A percentile compares a stretch with the other conserved stretches of the same genome.
phyloP scores from a whole-genome alignment of 1,284 basidiomycete species.

The Malassezia pachydermatis region DNA sequence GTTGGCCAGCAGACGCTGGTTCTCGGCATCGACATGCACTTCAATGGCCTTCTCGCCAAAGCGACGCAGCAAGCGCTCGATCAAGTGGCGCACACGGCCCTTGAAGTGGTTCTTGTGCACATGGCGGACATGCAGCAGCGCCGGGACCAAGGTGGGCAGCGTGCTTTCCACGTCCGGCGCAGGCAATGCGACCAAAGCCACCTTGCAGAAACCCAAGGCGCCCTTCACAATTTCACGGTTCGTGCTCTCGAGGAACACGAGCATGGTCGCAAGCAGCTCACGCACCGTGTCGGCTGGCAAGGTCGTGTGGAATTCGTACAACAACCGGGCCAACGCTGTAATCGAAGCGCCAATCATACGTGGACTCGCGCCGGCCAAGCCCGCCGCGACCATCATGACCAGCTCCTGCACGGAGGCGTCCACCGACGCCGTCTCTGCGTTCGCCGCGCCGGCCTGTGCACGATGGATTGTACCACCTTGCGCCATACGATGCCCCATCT shows the following conservation, averaged over 20 bases:
- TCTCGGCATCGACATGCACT: slow-evolving; percentile 56
- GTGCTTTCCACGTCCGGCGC: slow-evolving; percentile 63
- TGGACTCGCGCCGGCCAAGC: slow-evolving; percentile 79
- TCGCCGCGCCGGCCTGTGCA: slow-evolving; percentile 13
- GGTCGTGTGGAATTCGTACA: slow-evolving; percentile 80
- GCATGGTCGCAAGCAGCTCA: slow-evolving; percentile 75
- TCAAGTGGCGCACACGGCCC: slow-evolving; percentile 86
- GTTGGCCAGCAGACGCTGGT: slow-evolving; percentile 70
- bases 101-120: slow-evolving; percentile 99
- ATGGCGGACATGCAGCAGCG: slow-evolving; percentile 79
- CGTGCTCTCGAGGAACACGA: slow-evolving; percentile 79
- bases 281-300: slow-evolving; percentile 67
- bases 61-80: slow-evolving; percentile 85
- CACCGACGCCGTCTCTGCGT: slow-evolving; percentile 53
- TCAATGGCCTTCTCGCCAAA: slow-evolving; percentile 77
- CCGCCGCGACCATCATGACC: slow-evolving; percentile 92
- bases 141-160: slow-evolving; percentile 68
- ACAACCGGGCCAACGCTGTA: slow-evolving; percentile 79
- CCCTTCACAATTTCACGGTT: slow-evolving; percentile 98
- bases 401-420: slow-evolving; percentile 79
- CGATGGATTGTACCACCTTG: slow-evolving; percentile 73
- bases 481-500: slow-evolving; percentile 86
- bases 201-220: slow-evolving; percentile 86
- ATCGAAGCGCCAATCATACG: slow-evolving; percentile 98
- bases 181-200: slow-evolving; percentile 75